These are phyloP conservation scores for Dalechampia spathulata DNA, from an alignment of 441 rosid genomes.

Conservation along the genomic window DNA sequence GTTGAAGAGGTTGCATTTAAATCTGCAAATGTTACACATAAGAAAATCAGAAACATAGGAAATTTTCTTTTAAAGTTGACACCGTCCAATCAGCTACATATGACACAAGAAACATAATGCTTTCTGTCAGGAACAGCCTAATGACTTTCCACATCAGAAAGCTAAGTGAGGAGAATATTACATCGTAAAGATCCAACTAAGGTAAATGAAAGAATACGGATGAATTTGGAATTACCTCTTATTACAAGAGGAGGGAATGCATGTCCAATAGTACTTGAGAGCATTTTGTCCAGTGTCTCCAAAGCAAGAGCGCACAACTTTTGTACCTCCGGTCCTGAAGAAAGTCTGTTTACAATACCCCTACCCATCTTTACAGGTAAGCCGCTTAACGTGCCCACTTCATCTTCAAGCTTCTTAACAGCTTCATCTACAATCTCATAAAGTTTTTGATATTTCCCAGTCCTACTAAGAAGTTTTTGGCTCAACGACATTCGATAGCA, in stretches of 20 bases:
- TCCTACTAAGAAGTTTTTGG: conserved; percentile 67
- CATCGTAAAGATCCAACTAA: neutral
- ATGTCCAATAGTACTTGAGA: conserved; percentile 23
- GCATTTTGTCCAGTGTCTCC: conserved; percentile 52
- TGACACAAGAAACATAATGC: neutral
- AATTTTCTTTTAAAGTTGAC: neutral
- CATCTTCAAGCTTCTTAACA: conserved; percentile 70
- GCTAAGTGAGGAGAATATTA: neutral
- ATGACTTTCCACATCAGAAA: neutral
- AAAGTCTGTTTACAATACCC: conserved; percentile 84
- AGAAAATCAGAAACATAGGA: neutral
- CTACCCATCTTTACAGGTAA: conserved; percentile 80
- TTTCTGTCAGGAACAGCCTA: neutral
- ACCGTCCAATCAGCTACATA: neutral
- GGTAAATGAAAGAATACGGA: neutral
- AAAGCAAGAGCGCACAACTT: conserved; percentile 63
- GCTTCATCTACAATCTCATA: conserved; percentile 66
- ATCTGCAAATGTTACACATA: conserved; percentile 22
- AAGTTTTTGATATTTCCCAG: conserved; percentile 42
- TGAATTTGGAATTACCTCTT: conserved; percentile 30
- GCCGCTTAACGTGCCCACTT: conserved; percentile 79
- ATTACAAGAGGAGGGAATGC: conserved; percentile 15
- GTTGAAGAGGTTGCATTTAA: conserved; percentile 23
- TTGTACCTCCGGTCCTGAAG: conserved; percentile 73
- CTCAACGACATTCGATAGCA: conserved; percentile 80